Evolutionary conservation across 352 stramenopile genomes (phyloP).

Genomic region (Phytopythium boreale): DNA sequence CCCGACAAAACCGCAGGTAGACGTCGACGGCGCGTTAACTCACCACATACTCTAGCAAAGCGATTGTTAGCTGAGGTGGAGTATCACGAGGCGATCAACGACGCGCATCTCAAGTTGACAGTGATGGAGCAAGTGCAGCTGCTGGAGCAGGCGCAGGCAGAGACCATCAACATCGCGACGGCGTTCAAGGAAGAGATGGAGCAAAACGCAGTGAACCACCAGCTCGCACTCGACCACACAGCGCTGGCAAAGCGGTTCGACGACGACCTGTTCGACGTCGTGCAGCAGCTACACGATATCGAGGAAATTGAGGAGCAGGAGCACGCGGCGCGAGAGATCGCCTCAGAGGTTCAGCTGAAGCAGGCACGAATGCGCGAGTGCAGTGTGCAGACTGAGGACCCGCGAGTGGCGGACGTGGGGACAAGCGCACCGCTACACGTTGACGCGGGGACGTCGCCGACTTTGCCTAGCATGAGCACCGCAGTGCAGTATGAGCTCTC

Average conservation of each 20-base stretch:
- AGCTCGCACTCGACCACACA: constrained; percentile 47
- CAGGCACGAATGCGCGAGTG: constrained; percentile 35
- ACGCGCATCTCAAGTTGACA: constrained; percentile 54
- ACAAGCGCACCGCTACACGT: constrained; percentile 37
- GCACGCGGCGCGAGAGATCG: constrained; percentile 1
- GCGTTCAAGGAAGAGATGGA: constrained; percentile 76
- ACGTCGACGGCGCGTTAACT: constrained; percentile 26
- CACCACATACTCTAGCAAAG: constrained; percentile 43
- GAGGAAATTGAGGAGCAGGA: constrained; percentile 31
- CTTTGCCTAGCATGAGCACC: constrained; percentile 18
- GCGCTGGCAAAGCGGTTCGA: constrained; percentile 51
- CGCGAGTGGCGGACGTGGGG: constrained; percentile 23
- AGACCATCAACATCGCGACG: constrained; percentile 46
- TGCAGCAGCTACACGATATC: constrained; percentile 36
- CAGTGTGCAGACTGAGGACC: constrained; percentile 47
- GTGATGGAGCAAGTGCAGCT: constrained; percentile 57
- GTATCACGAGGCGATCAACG: constrained; percentile 62
- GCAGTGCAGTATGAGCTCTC: constrained; percentile 29
- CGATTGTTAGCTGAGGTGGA: constrained; percentile 58
- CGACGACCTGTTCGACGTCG: constrained; percentile 34
- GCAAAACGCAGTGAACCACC: constrained; percentile 32
- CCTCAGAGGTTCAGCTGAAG: constrained; percentile 22
- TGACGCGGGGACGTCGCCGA: constrained; percentile 30
- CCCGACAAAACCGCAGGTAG: constrained; percentile 6
- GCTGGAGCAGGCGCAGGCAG: constrained; percentile 46